Base-by-base conservation (phyloP, 805 yeast genomes). In the Teunomyces stri region DNA sequence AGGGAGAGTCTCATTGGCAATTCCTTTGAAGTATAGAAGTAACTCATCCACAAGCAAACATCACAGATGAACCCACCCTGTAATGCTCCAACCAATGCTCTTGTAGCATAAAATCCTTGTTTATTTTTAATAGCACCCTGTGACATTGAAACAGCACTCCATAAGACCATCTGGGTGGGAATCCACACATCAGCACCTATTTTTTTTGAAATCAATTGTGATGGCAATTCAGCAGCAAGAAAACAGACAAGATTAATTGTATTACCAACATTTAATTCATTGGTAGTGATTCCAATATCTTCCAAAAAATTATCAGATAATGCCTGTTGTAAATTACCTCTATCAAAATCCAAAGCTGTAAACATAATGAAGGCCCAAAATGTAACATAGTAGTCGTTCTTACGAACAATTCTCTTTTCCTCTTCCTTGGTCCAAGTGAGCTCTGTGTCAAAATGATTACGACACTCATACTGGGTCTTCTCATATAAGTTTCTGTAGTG, bases 191-290 rank as follows among this genome's bases (percentile, higher is more conserved):
- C 87, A 3, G 85, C 79, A 11, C 89, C 89, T 30, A 84, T 44
- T 45, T 70, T 72, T 60, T 84, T 83, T n/a, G 85, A 78, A 28
- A 84, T 68, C 52, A 84, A 67, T 57, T 84, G 87, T 2, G 87
- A 81, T 0, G 89, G 89, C 10, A 84, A 60, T 59, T 84, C 89
- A 13, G 85, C 78, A 18, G 66, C 55, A 44, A 83, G 60, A 56
- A 84, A 84, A 40, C 77, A 68, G 5, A 80, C 67, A 50, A 72
- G 66, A 54, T 76, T 76, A 35, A 84, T 69, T 3, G 85, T 80
- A 50, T 70, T 76, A 18, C 87, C 89, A 34, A 70, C 58, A 60
- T 84, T 85, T 59, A 75, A 82, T 48, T 84, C 79, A 54, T 78
- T 66, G 11, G 85, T 81, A n/a, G 75, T 74, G 56, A 84, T 55